Conservation (phyloP, 129 eudicot genomes). For the Logfia minima region DNA sequence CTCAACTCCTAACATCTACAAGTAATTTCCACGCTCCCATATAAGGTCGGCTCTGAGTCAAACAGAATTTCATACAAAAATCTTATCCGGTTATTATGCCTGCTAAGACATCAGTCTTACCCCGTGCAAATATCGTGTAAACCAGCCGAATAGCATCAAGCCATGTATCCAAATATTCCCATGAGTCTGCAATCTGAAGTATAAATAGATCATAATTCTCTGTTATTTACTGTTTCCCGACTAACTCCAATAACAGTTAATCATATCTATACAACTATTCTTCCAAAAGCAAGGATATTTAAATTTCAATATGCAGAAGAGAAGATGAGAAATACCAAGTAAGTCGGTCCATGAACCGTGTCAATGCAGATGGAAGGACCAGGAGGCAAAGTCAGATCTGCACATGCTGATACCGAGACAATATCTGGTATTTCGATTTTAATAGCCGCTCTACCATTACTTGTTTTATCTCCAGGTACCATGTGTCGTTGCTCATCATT, state of each 20-base stretch:
- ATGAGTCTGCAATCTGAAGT: slow-evolving; percentile 80
- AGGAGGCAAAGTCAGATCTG: slow-evolving; percentile 92
- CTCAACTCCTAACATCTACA: slow-evolving; percentile 26
- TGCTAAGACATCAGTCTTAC: slow-evolving; percentile 88
- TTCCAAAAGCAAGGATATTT: background rate
- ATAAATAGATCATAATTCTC: background rate
- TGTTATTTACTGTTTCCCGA: slow-evolving; percentile 16
- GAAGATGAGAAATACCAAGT: slow-evolving; percentile 54
- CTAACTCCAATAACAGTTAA: background rate
- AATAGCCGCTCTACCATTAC: slow-evolving; percentile 41
- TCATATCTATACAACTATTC: background rate
- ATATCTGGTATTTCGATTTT: slow-evolving; percentile 69
- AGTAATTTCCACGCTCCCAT: slow-evolving; percentile 19
- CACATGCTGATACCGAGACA: slow-evolving; percentile 77
- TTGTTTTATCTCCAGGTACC: slow-evolving; percentile 42
- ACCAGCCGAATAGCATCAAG: slow-evolving; percentile 94
- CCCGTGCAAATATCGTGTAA: slow-evolving; percentile 89
- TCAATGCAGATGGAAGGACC: slow-evolving; percentile 88
- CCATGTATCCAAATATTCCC: slow-evolving; percentile 98
- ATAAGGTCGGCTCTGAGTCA: slow-evolving; percentile 6
- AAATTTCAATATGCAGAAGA: background rate
- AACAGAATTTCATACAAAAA: slow-evolving; percentile 20
- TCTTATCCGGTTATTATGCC: slow-evolving; percentile 70
- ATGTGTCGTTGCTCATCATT: slow-evolving; percentile 54
- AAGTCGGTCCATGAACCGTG: slow-evolving; percentile 77